Conservation (phyloP, 2,329 filamentous ascomycete species). For the Chrysoporthe deuterocubensis region DNA sequence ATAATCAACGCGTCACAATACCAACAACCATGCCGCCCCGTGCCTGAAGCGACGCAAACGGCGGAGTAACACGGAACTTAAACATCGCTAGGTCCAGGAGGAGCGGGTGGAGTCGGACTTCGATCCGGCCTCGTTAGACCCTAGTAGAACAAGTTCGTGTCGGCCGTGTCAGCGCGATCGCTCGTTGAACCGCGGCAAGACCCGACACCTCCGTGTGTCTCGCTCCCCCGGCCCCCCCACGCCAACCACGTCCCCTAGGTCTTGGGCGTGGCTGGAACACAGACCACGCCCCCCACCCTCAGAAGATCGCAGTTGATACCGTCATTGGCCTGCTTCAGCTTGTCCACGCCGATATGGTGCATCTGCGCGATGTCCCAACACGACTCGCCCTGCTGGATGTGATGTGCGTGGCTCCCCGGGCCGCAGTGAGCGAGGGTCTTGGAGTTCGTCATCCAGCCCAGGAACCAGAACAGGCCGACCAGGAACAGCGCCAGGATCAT, state of each 20-base stretch:
- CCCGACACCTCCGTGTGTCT: too few species aligned
- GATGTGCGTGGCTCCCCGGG: constrained; percentile 41
- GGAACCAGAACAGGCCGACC: constrained; percentile 54
- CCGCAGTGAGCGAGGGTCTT: constrained; percentile 29
- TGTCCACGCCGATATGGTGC: constrained; percentile 48
- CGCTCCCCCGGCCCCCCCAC: too few species aligned
- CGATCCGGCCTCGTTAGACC: neutral
- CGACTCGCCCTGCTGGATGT: constrained; percentile 51
- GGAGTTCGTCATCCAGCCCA: constrained; percentile 37
- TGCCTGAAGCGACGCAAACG: neutral
- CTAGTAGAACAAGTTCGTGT: neutral
- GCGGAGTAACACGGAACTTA: neutral
- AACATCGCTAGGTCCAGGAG: neutral
- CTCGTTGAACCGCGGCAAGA: too few species aligned
- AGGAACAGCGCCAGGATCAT: constrained; percentile 56
- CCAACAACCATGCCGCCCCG: neutral
- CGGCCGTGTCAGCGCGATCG: too few species aligned
- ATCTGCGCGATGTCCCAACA: constrained; percentile 57
- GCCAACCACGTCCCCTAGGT: neutral
- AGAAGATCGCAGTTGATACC: constrained; percentile 53
- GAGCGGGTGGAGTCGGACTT: neutral
- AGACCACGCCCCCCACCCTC: constrained; percentile 38
- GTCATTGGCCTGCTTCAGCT: constrained; percentile 49
- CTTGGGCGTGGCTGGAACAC: constrained; percentile 27
- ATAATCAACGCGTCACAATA: neutral